These are phyloP conservation scores for Malassezia nana DNA, from an alignment of 1,284 basidiomycete genomes.

Conservation along the genomic window DNA sequence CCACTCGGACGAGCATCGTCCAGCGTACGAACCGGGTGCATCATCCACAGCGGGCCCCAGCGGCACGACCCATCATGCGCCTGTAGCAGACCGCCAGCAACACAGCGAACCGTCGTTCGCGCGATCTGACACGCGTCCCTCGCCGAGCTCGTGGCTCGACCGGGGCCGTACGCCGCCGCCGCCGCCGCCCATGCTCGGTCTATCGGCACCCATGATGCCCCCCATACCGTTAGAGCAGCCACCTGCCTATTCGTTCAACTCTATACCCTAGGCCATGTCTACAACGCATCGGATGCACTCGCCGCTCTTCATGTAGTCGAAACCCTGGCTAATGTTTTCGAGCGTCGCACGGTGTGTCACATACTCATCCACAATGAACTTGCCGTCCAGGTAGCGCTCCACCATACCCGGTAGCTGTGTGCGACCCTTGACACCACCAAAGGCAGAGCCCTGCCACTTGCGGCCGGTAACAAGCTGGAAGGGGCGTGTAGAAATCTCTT, in stretches of 20 bases:
- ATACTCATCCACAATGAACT: conserved; percentile 50
- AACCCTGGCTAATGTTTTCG: conserved; percentile 73
- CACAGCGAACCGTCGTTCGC: not conserved
- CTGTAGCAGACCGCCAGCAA: not conserved
- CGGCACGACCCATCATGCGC: not conserved
- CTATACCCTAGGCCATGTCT: conserved; percentile 9
- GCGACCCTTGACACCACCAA: conserved; percentile 95
- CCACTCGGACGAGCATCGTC: not conserved
- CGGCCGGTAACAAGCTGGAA: conserved; percentile 72
- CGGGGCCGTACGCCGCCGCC: not conserved
- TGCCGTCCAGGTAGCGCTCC: conserved; percentile 42
- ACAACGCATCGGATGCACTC: conserved; percentile 74
- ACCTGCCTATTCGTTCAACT: not conserved
- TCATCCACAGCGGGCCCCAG: not conserved
- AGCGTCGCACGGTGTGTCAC: conserved; percentile 52
- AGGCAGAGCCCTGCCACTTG: conserved; percentile 92
- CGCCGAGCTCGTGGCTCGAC: not conserved
- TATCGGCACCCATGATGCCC: not conserved
- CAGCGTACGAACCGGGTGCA: not conserved
- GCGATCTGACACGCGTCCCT: not conserved
- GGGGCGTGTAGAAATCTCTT: conserved; percentile 93
- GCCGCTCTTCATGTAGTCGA: conserved; percentile 87
- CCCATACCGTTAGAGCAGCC: not conserved
- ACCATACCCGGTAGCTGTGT: conserved; percentile 57
- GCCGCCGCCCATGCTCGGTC: not conserved